Percentiles rank a stretch among this genome's conserved stretches.
Evolutionary conservation across 1,284 basidiomycete genomes (phyloP).

Genomic region (Ganoderma lingzhi): DNA sequence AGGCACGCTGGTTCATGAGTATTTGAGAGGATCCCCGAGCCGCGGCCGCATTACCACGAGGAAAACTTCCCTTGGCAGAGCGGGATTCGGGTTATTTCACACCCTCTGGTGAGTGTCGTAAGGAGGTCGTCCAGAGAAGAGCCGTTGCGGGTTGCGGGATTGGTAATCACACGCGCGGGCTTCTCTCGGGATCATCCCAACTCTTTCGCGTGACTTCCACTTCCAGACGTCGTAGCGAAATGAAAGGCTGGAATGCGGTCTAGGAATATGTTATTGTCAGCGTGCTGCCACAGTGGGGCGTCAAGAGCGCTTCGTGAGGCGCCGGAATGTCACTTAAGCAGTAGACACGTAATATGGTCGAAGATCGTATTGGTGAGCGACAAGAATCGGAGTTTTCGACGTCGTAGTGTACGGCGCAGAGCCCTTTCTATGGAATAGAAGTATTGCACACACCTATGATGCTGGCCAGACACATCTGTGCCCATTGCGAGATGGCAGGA

Average conservation of each 20-base stretch:
- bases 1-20: neutral
- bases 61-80: neutral
- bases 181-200: neutral
- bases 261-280: neutral
- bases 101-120: neutral
- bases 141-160: neutral
- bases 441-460: neutral
- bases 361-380: too few species aligned
- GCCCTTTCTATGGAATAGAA: too few species aligned
- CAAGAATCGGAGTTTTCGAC: too few species aligned
- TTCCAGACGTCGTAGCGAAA: neutral
- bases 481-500: neutral
- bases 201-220: neutral
- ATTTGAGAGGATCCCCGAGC: neutral
- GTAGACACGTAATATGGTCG: too few species aligned
- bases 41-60: neutral
- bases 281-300: neutral
- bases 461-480: neutral
- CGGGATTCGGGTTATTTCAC: neutral
- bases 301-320: neutral
- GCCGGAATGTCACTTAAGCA: neutral
- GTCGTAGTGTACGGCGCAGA: too few species aligned
- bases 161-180: neutral
- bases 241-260: neutral
- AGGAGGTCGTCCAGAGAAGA: neutral